Evolutionary conservation across 345 rosid species (phyloP).

Genomic region (Aquilaria sinensis): DNA sequence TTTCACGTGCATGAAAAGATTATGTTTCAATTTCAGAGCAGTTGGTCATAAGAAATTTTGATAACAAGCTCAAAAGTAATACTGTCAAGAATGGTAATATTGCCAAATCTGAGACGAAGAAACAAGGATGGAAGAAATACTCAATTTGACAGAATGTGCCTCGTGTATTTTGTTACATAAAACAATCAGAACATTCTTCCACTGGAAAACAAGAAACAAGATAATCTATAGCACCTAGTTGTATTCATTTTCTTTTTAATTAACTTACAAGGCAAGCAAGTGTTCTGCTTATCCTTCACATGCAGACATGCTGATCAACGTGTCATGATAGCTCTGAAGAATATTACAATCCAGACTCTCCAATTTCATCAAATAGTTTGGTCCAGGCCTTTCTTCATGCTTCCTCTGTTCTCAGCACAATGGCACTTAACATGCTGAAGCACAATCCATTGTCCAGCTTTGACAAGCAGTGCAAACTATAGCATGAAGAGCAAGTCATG

Average conservation of each 20-base stretch:
- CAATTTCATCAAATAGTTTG: constrained; percentile 1
- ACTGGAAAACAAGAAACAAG: too few species aligned
- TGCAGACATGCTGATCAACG: not conserved
- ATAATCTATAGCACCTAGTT: too few species aligned
- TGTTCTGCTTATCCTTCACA: constrained; percentile 5
- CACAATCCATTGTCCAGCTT: not conserved
- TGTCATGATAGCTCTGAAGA: constrained; percentile 4
- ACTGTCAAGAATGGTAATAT: not conserved
- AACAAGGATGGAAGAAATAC: not conserved
- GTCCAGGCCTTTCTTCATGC: constrained; percentile 1
- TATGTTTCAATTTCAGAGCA: not conserved
- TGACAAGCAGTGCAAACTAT: not conserved
- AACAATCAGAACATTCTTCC: too few species aligned
- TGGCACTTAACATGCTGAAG: constrained; percentile 3
- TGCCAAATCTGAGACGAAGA: not conserved
- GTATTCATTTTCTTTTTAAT: not conserved
- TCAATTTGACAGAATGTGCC: not conserved
- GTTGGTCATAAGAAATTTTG: not conserved
- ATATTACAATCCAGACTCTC: not conserved
- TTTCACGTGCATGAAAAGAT: too few species aligned
- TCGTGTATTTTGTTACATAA: too few species aligned
- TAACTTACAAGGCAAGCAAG: constrained; percentile 11
- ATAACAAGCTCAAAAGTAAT: not conserved
- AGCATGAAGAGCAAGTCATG: too few species aligned
- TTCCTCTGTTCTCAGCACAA: not conserved